Base-by-base conservation (phyloP, 2,329 filamentous ascomycete genomes). In the Eurotiales sp. region DNA sequence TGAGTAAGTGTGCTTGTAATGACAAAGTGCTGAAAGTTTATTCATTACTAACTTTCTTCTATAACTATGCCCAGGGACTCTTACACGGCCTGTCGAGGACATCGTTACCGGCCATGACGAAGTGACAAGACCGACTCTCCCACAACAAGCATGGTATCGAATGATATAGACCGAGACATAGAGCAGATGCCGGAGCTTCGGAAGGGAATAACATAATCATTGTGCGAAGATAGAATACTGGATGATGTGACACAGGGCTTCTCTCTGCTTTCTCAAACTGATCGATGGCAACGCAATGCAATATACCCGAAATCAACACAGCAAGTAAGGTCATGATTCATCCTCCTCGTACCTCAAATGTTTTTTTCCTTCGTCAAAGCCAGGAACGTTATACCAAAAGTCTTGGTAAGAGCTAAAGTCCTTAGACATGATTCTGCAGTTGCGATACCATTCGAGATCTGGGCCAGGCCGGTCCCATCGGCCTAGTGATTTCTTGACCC, bases 321-420 rank as follows among this genome's bases (percentile, higher is more conserved):
- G 11, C n/a, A 40, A 6, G 37, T 40, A 40, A 40, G 21, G 21
- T n/a, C n/a, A n/a, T n/a, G n/a, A n/a, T n/a, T n/a, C 15, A 11
- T 21, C 4, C 15, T 0, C 39, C 8, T 14, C n/a, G 25, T 45
- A 45, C 42, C 25, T 45, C 27, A 45, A n/a, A 21, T 32, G 25
- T 25, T 5, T 32, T 15, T 32, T 45, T 27, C 42, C 42, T 32
- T 45, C 25, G 30, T 45, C 42, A 45, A 21, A 45, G 10, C 42
- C 42, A 3, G 42, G 27, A 11, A 45, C 42, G 32, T 45, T 45
- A 45, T 45, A 32, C 42, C 42, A 45, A 45, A 32, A 32, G 8
- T 45, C 42, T 10, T 21, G 2, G 17, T 45, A 45, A 32, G 7
- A 8, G 15, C n/a, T 3, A 21, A 45, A 45, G 22, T 45, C 14